Evolutionary conservation across 805 yeast species (phyloP), one percentile per base, ranked within the genome.

Genomic region (Hanseniaspora clermontiae): DNA sequence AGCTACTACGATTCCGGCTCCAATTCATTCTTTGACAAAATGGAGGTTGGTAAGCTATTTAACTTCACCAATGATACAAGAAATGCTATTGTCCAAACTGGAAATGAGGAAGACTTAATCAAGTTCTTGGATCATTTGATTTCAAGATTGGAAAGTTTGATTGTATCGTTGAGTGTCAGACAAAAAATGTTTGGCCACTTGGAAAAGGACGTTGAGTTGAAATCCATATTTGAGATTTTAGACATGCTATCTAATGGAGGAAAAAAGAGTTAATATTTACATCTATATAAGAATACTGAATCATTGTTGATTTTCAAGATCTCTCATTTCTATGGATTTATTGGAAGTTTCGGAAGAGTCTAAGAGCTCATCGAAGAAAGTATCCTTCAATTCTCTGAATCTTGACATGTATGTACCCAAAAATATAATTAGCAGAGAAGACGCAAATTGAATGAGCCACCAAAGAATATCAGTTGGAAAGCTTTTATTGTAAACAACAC

Each of bases 401-500:
- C 95, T 78, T 0, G 95, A 81, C 17, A 89, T 80, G 79, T 91
- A 91, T 0, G 95, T 87, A 0, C 97, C 95, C 59, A 91, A 74
- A 9, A 83, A 74, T 5, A 88, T 85, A 73, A 91, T 75, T 5
- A 88, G 69, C 1, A 77, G 69, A 3, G 86, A 80, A 43, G 95
- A 84, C 3, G 79, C 67, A 0, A 80, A 62, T 67, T 90, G 97
- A 47, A 89, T 69, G 20, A 79, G 66, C 91, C 97, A 87, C 97
- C 97, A 91, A 50, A 83, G 73, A 6, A 84, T 60, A 5, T 19
- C 24, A 37, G 82, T 79, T 0, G 98, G 98, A 60, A 91, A 77
- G 34, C 76, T 74, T 0, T 80, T 77, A 1, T 87, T 75, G 60
- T 80, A 81, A 12, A 49, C n/a, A 5, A 42, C 6, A 37, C 50